Conservation (phyloP, 495 filamentous ascomycete genomes). For the Annulohypoxylon maeteangense region DNA sequence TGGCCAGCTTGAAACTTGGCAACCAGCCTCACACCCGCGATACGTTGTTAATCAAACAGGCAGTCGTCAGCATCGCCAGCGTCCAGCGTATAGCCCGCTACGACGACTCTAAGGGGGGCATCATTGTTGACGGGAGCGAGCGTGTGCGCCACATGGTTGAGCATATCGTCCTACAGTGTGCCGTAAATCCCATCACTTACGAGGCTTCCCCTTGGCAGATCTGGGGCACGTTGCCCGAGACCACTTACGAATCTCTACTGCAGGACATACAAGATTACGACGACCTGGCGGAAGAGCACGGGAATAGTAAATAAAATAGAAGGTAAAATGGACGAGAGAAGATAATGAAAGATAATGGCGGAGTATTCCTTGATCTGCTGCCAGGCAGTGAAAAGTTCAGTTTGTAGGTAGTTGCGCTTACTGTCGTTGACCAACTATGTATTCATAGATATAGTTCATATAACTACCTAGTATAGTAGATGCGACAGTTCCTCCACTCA, state of each 20-base stretch:
- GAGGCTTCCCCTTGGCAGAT: conserved; percentile 74
- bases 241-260: conserved; percentile 62
- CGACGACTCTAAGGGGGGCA: conserved; percentile 40
- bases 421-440: too few species aligned
- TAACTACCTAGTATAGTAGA: too few species aligned
- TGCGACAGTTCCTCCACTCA: background rate
- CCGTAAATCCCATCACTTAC: conserved; percentile 60
- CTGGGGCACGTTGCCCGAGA: conserved; percentile 75
- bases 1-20: conserved; percentile 69
- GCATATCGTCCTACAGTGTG: conserved; percentile 80
- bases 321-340: background rate
- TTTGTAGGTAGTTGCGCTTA: background rate
- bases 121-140: conserved; percentile 57
- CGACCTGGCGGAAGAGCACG: background rate
- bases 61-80: conserved; percentile 75
- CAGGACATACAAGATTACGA: conserved; percentile 21
- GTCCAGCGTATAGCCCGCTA: conserved; percentile 68
- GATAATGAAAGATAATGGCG: background rate
- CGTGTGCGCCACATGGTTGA: conserved; percentile 74
- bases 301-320: too few species aligned
- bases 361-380: conserved; percentile 2
- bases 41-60: conserved; percentile 68
- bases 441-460: too few species aligned
- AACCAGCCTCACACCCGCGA: conserved; percentile 54
- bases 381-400: background rate